These are phyloP conservation scores for Udeniomyces megalosporus DNA, from an alignment of 768 basidiomycete species.

Conservation along the genomic window DNA sequence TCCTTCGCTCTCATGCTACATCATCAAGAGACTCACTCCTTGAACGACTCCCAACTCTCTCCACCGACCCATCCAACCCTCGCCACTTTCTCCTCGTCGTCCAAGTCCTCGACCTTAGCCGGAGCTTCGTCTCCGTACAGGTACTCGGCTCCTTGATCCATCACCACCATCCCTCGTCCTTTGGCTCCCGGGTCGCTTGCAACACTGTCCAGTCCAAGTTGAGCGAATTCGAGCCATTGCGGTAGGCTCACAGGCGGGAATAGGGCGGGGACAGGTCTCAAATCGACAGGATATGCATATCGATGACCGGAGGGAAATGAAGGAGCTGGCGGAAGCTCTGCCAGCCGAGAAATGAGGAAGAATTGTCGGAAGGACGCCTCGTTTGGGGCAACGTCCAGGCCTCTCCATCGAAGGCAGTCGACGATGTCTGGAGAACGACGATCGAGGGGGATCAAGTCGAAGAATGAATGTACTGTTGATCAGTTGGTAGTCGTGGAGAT, in stretches of 20 bases:
- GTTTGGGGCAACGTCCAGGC: conserved; percentile 4
- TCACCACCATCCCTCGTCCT: background rate
- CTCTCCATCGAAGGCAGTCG: background rate
- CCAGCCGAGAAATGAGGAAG: conserved; percentile 6
- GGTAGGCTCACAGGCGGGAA: background rate
- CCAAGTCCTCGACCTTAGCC: background rate
- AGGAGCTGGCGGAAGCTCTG: background rate
- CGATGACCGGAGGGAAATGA: background rate
- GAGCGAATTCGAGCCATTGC: background rate
- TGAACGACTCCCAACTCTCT: too few species aligned
- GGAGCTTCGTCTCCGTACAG: background rate
- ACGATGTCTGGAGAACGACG: background rate
- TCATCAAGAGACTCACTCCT: too few species aligned
- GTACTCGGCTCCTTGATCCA: background rate
- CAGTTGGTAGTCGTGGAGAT: too few species aligned
- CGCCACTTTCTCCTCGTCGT: background rate
- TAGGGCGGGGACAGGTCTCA: background rate
- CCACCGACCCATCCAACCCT: background rate
- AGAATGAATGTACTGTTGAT: too few species aligned
- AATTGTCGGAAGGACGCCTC: background rate
- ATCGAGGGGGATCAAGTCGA: background rate
- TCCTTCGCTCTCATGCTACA: too few species aligned
- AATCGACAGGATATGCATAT: background rate
- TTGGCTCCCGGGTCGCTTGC: background rate
- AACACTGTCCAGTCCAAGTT: background rate